These are phyloP conservation scores for Arbutus unedo DNA, from an alignment of 148 eudicot species.

Conservation along the genomic window DNA sequence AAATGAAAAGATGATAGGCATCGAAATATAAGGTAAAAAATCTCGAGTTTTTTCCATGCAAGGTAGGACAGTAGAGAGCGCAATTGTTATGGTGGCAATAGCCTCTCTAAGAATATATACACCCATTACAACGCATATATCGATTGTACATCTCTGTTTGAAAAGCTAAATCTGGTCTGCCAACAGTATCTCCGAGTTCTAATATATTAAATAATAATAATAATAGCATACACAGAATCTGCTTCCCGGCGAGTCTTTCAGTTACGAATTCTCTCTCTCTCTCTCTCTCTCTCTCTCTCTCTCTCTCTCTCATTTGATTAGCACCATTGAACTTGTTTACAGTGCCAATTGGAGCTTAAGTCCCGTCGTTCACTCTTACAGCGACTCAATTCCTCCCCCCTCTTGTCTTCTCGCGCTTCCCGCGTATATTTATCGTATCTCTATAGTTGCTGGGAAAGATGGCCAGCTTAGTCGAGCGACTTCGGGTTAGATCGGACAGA, in stretches of 20 bases:
- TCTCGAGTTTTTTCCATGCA: no score
- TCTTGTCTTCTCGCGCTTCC: not conserved
- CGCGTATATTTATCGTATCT: not conserved
- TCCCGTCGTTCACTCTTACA: not conserved
- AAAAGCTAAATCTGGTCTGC: no score
- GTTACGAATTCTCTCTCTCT: not conserved
- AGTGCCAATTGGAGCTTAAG: not conserved
- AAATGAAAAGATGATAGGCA: no score
- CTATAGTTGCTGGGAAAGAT: constrained; percentile 30
- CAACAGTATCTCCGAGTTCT: no score
- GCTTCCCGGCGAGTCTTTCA: not conserved
- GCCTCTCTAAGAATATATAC: no score
- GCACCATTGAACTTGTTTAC: not conserved
- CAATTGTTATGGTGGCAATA: no score
- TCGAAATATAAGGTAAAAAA: no score
- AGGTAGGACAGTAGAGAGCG: no score
- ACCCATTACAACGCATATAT: no score
- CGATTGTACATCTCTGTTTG: no score
- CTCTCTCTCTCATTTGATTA: not conserved
- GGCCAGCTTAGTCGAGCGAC: constrained; percentile 91
- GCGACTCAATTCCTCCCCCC: not conserved
- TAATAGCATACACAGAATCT: no score
- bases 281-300: not conserved
- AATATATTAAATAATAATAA: no score
- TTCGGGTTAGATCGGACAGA: constrained; percentile 74